Percentiles rank a stretch among this genome's conserved stretches.
phyloP scores from a whole-genome alignment of 2,329 filamentous ascomycete species.

The Metarhizium album region DNA sequence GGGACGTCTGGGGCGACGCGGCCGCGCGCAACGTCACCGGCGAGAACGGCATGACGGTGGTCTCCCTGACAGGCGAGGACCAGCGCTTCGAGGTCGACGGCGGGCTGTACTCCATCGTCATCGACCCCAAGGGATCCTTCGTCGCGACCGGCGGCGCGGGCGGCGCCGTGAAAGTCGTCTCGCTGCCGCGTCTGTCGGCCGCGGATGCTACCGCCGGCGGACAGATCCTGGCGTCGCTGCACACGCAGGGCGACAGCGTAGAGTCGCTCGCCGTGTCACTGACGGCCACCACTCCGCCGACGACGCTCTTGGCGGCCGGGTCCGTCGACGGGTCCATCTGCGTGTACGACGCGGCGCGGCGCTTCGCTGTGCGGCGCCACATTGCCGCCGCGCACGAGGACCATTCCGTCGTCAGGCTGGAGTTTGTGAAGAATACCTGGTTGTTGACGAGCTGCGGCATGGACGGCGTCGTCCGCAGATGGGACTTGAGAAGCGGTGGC shows the following conservation, averaged over 20 bases:
- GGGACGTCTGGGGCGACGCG: constrained; percentile 78
- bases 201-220: constrained; percentile 32
- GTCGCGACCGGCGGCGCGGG: constrained; percentile 81
- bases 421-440: constrained; percentile 63
- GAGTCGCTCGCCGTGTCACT: constrained; percentile 60
- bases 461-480: constrained; percentile 81
- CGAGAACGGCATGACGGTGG: constrained; percentile 52
- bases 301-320: constrained; percentile 49
- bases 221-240: constrained; percentile 68
- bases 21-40: constrained; percentile 42
- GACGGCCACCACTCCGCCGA: constrained; percentile 30
- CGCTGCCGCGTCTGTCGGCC: constrained; percentile 54
- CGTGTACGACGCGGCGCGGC: constrained; percentile 76
- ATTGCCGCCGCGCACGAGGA: constrained; percentile 77
- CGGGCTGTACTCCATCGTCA: constrained; percentile 76
- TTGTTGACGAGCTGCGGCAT: constrained; percentile 80
- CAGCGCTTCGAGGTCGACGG: constrained; percentile 88
- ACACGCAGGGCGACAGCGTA: constrained; percentile 64
- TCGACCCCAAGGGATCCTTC: constrained; percentile 69
- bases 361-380: constrained; percentile 76
- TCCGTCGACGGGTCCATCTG: constrained; percentile 70
- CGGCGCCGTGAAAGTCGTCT: constrained; percentile 75
- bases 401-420: constrained; percentile 85
- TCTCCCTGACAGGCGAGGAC: constrained; percentile 69
- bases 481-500: constrained; percentile 58